These are phyloP conservation scores for Cicer chorassanicum DNA, from an alignment of 306 rosid genomes.

Conservation along the genomic window DNA sequence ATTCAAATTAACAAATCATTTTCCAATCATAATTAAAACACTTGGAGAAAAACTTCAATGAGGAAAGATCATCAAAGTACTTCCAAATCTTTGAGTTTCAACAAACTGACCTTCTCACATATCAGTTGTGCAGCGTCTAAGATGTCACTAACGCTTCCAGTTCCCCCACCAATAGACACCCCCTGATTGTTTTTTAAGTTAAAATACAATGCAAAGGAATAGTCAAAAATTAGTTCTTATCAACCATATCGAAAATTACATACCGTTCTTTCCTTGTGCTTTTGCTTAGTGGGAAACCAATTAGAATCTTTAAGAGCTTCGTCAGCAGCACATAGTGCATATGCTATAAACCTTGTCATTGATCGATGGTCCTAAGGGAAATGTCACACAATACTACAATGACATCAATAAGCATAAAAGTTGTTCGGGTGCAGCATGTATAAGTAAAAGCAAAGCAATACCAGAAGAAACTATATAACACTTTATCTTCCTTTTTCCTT, in stretches of 20 bases:
- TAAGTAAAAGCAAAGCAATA: conserved; percentile 34
- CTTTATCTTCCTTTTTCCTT: background rate
- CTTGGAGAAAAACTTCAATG: conserved; percentile 21
- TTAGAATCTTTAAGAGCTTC: conserved; percentile 92
- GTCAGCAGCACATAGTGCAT: conserved; percentile 93
- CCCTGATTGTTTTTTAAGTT: conserved; percentile 64
- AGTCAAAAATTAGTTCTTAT: conserved; percentile 17
- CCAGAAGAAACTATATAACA: background rate
- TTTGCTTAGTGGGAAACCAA: conserved; percentile 81
- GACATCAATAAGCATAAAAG: conserved; percentile 50
- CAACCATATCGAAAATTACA: conserved; percentile 41
- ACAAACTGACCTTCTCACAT: conserved; percentile 74
- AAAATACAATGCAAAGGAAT: conserved; percentile 40
- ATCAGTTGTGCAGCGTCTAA: conserved; percentile 86
- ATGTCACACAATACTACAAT: conserved; percentile 51
- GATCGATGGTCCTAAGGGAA: conserved; percentile 76
- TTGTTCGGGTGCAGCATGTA: conserved; percentile 29
- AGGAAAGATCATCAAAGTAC: conserved; percentile 24
- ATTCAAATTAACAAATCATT: conserved; percentile 31
- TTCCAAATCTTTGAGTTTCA: conserved; percentile 8
- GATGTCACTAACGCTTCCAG: conserved; percentile 83
- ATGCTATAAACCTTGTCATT: conserved; percentile 85
- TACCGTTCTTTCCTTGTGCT: conserved; percentile 83
- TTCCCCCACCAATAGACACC: conserved; percentile 95
- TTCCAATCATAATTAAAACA: conserved; percentile 34